Evolutionary conservation across 495 filamentous ascomycete species (phyloP).

Genomic region (Chlorociboria aeruginascens): DNA sequence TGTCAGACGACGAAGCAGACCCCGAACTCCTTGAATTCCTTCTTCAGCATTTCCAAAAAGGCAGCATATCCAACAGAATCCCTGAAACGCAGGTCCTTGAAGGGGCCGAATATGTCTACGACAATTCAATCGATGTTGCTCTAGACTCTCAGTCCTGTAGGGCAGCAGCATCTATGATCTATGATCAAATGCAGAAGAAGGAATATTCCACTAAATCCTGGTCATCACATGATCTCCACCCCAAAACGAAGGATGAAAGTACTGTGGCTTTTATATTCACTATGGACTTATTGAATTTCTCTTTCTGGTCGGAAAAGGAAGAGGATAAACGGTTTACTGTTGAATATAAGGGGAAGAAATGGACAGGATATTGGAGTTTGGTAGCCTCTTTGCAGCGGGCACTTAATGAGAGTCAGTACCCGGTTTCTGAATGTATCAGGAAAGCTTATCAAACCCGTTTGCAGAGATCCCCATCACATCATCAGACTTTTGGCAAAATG

Average conservation of each 20-base stretch:
- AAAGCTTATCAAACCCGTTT: slow-evolving; percentile 10
- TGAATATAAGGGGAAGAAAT: slow-evolving; percentile 64
- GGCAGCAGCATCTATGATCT: slow-evolving; percentile 66
- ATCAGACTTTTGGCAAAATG: slow-evolving; percentile 75
- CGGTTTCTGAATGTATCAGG: neutral
- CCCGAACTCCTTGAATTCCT: slow-evolving; percentile 75
- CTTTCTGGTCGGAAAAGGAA: slow-evolving; percentile 69
- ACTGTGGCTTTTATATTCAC: slow-evolving; percentile 88
- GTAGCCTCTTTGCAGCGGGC: slow-evolving; percentile 79
- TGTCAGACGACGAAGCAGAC: slow-evolving; percentile 88
- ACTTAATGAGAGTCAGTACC: slow-evolving; percentile 60
- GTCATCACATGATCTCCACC: slow-evolving; percentile 86
- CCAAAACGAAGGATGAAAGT: slow-evolving; percentile 59
- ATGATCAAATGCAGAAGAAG: slow-evolving; percentile 69
- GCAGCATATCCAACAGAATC: slow-evolving; percentile 31
- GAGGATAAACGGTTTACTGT: slow-evolving; percentile 56
- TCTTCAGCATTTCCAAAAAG: slow-evolving; percentile 60
- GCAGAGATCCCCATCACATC: slow-evolving; percentile 80
- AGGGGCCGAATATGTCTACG: slow-evolving; percentile 73
- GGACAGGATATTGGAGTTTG: slow-evolving; percentile 94
- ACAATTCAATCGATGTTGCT: slow-evolving; percentile 88
- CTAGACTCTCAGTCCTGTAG: slow-evolving; percentile 68
- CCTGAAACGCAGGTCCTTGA: slow-evolving; percentile 73
- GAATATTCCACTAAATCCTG: slow-evolving; percentile 73
- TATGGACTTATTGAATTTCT: slow-evolving; percentile 95